Base-by-base conservation (phyloP, 1,139 yeast species). In the Saccharomycopsis phalli region DNA sequence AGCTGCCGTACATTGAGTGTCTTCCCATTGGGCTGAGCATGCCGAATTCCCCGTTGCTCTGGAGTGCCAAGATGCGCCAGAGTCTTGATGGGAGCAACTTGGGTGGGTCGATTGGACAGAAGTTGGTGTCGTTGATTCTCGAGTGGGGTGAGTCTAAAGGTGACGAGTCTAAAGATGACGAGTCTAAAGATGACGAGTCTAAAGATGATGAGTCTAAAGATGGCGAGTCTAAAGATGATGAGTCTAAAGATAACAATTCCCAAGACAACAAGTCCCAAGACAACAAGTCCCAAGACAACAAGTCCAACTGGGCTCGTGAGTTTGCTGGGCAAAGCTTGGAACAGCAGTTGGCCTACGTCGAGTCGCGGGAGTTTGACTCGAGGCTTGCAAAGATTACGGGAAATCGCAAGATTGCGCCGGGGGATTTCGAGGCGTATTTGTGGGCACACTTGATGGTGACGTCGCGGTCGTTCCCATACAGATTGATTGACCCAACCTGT, bases 391-490 rank as follows among this genome's bases (percentile, higher is more conserved):
- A 4, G 8, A 36, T 20, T 10, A 27, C 6, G 14, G 11, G n/a
- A 4, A 29, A 14, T 19, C 21, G 11, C 3, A 14, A 29, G 4
- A 18, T 31, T 3, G 14, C 31, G 10, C 80, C 87, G 87, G 69
- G 79, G 2, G 63, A 75, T 44, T 80, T 80, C 51, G 66, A 74
- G 1, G 63, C 76, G 22, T 87, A 78, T 53, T 54, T 80, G 7
- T 87, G 95, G 95, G 74, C 91, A 0, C 63, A 73, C 31, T 65
- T 75, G 42, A 80, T 84, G 10, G 68, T 83, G 49, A 70, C 76
- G 33, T 79, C 94, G 1, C 67, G 96, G 47, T 76, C 94, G 0
- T 87, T 87, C 54, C 95, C 95, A 31, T 65, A 74, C 50, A 55
- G 75, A 50, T 49, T 81, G 45, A 46, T 66, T 29, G 51, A 57